Evolutionary conservation across 148 eudicot species (phyloP).

Genomic region (Suaeda aralocaspica): DNA sequence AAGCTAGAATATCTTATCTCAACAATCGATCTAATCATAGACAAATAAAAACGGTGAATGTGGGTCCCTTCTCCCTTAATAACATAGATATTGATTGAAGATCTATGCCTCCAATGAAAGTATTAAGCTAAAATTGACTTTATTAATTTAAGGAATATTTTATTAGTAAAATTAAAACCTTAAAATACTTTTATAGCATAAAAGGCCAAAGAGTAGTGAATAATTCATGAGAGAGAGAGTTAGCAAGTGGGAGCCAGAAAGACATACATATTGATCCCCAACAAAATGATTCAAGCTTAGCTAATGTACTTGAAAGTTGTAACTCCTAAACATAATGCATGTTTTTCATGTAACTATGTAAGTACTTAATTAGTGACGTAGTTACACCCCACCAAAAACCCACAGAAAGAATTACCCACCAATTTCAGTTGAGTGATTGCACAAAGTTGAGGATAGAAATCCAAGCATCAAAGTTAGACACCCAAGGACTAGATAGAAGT

Average conservation of each 20-base stretch:
- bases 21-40: too few species aligned
- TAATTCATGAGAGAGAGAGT: not conserved
- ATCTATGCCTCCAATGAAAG: too few species aligned
- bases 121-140: too few species aligned
- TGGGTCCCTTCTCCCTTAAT: too few species aligned
- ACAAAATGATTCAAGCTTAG: slow-evolving; percentile 8
- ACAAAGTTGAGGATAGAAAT: not conserved
- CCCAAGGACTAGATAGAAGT: too few species aligned
- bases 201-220: not conserved
- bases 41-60: too few species aligned
- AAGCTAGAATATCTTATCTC: too few species aligned
- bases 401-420: not conserved
- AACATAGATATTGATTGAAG: too few species aligned
- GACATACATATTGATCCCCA: not conserved
- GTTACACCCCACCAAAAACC: not conserved
- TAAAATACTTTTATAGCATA: not conserved
- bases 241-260: slow-evolving; percentile 13
- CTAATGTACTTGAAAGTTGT: not conserved
- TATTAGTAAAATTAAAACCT: not conserved
- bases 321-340: not conserved
- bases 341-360: not conserved
- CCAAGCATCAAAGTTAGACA: too few species aligned
- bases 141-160: not conserved
- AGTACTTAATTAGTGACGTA: not conserved
- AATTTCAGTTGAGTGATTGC: too few species aligned